Evolutionary conservation across 495 filamentous ascomycete genomes (phyloP), one percentile per base, ranked within the genome.

Genomic region (Penicillium roqueforti): DNA sequence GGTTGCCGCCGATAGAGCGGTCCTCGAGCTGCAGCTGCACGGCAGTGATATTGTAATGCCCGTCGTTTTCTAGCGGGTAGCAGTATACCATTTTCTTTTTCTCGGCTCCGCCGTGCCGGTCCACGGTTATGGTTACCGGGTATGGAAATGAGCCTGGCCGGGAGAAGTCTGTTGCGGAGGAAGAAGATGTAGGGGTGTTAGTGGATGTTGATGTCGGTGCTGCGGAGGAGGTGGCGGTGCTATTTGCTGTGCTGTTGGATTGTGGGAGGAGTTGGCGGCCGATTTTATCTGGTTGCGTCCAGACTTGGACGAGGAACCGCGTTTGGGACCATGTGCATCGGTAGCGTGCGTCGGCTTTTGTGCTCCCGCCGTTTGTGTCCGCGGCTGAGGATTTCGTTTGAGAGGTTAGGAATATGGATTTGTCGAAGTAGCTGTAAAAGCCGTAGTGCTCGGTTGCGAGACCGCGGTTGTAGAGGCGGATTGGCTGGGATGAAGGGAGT

Each of bases 361-460:
- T 68, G 3, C 81, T 75, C 1, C 91, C 92, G 19, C 89, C 89
- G 51, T 84, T 76, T 6, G 65, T 52, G 60, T 95, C 89, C 61
- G 23, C 49, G 57, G 36, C 76, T 74, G 18, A 78, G 58, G 1
- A 70, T 14, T 32, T 63, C 6, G 68, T 65, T n/a, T 69, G 62
- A 10, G 79, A 82, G 48, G 81, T 79, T 46, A 91, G 75, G 75
- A 91, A 95, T 48, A 95, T 90, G 5, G 87, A 88, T 58, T 90
- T 89, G 68, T 92, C 84, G 69, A 86, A 97, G 76, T 95, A 95
- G 0, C 81, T 87, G 69, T 95, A 96, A 71, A 97, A 96, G 9
- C 89, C 89, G 69, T 95, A 97, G 71, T 96, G 90, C 65, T 98
- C 93, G 0, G 82, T 84, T 3, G 79, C 72, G 31, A 84, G 69